Percentiles rank a stretch among this genome's conserved stretches.
These are phyloP conservation scores for Spencermartinsiella europaea DNA, from an alignment of 805 yeast genomes.

Conservation along the genomic window DNA sequence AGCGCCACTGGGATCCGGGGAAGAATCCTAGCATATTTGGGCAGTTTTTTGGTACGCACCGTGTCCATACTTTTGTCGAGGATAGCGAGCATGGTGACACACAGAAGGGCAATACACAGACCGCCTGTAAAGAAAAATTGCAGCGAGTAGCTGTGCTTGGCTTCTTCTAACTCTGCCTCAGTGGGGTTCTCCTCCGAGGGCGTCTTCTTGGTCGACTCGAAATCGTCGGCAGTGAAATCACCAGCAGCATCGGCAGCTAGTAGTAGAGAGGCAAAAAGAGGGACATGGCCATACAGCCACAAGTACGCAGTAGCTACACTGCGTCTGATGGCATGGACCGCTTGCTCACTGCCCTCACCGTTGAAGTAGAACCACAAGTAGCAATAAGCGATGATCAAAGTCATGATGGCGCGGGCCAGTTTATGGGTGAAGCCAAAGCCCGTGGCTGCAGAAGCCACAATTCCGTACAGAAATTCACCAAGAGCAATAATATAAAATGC, in stretches of 20 bases:
- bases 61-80: slow-evolving; percentile 44
- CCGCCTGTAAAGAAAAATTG: slow-evolving; percentile 52
- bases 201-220: slow-evolving; percentile 22
- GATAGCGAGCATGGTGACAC: slow-evolving; percentile 39
- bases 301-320: slow-evolving; percentile 40
- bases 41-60: slow-evolving; percentile 28
- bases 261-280: slow-evolving; percentile 43
- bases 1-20: slow-evolving; percentile 40
- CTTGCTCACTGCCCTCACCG: slow-evolving; percentile 45
- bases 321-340: slow-evolving; percentile 52
- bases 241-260: slow-evolving; percentile 58
- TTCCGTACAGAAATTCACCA: slow-evolving; percentile 55
- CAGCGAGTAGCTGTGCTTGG: slow-evolving; percentile 35
- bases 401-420: slow-evolving; percentile 45
- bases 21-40: slow-evolving; percentile 37
- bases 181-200: slow-evolving; percentile 11
- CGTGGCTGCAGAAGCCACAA: slow-evolving; percentile 47
- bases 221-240: slow-evolving; percentile 37
- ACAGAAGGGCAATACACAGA: slow-evolving; percentile 40
- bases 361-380: slow-evolving; percentile 51
- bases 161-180: slow-evolving; percentile 29
- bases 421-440: slow-evolving; percentile 42
- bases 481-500: slow-evolving; percentile 59
- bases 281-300: slow-evolving; percentile 47
- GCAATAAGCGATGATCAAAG: slow-evolving; percentile 44